Evolutionary conservation across 129 eudicot species (phyloP), one percentile per base, ranked within the genome.

Genomic region (Escallonia herrerae): DNA sequence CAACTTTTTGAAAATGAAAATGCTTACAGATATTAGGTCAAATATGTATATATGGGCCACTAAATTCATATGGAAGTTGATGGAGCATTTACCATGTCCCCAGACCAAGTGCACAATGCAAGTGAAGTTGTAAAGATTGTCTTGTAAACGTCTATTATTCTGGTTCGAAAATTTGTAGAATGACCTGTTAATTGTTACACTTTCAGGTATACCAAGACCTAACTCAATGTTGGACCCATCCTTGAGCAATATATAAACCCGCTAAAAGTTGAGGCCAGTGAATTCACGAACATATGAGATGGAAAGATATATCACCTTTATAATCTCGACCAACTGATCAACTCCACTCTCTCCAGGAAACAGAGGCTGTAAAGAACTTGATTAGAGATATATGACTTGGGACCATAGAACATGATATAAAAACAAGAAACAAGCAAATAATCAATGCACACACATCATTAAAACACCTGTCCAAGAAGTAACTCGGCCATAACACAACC

Each of bases 261-360:
- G 15, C 22, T 15, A n/a, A 54, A 42, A 22, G 33, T 22, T 22
- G 33, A 22, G 33, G 4, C 55, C 68, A 13, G 46, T 43, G 55
- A 49, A 44, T 43, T 5, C 15, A 4, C 54, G 45, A 22, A 22
- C 33, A 22, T 22, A 22, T 22, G 33, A 63, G 40, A 53, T 69
- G 5, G 64, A 8, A 47, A 44, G 52, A 42, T 58, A 66, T 57
- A 49, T 69, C 57, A 93, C 96, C 97, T 94, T 94, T 49, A 94
- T 94, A 60, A 94, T 89, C 90, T 94, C 99, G 81, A 94, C 99
- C 52, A 94, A 81, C 76, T 94, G 99, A 76, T 94, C 99, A 43
- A 94, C 99, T 43, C 99, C 99, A 79, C 99, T 94, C 75, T 94
- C 99, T 62, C 99, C 99, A 43, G 99, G 99, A 79, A 94, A 94